Conservation (phyloP, 495 filamentous ascomycete genomes). For the Neurospora intermedia region DNA sequence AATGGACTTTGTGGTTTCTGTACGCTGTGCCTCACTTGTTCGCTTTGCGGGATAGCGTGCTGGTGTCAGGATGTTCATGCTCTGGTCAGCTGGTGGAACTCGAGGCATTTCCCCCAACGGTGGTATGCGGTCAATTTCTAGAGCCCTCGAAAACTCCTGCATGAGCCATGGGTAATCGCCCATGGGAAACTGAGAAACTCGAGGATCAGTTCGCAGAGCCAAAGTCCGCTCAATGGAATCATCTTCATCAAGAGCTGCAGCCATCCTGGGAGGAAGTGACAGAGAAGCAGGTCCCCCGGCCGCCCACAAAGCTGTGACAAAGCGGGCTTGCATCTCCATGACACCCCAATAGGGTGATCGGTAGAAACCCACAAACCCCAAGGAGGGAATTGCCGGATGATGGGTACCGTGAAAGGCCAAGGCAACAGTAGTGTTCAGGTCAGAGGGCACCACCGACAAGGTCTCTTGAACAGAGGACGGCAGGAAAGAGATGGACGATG, state of each 20-base stretch:
- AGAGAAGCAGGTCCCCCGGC: conserved; percentile 13
- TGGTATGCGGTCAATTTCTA: conserved; percentile 32
- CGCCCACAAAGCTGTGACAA: conserved; percentile 41
- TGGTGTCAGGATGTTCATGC: conserved; percentile 37
- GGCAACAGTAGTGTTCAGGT: conserved; percentile 54
- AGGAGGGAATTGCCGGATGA: conserved; percentile 46
- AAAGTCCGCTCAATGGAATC: conserved; percentile 34
- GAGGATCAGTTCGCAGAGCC: conserved; percentile 28
- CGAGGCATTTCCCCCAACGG: conserved; percentile 15
- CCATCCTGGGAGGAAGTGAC: conserved; percentile 14
- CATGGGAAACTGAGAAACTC: conserved; percentile 63
- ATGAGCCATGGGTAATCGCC: conserved; percentile 71
- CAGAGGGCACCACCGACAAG: conserved; percentile 43
- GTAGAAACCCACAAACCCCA: conserved; percentile 82
- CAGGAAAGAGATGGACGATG: conserved; percentile 50
- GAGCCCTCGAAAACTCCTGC: conserved; percentile 51
- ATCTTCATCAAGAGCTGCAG: conserved; percentile 25
- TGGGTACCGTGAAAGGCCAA: conserved; percentile 56
- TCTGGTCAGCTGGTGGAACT: conserved; percentile 23
- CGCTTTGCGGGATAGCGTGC: conserved; percentile 26
- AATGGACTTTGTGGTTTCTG: conserved; percentile 19
- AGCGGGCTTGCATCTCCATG: conserved; percentile 77
- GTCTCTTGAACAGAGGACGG: conserved; percentile 40
- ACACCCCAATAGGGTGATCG: conserved; percentile 78
- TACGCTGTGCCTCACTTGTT: conserved; percentile 7